Evolutionary conservation across 1,139 yeast species (phyloP).

Genomic region (Dujonia santamariae): DNA sequence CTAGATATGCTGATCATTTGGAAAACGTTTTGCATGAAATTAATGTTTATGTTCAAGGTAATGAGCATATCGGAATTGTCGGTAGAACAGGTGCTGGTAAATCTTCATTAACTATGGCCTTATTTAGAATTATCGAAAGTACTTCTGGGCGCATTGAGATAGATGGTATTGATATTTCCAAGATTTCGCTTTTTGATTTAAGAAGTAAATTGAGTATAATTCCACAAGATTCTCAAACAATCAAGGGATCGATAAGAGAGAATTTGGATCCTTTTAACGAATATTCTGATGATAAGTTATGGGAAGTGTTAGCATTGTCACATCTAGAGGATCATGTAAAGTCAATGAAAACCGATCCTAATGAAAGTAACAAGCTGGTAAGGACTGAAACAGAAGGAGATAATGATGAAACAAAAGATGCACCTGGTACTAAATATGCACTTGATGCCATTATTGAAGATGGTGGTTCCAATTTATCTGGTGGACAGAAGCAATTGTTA

Average conservation of each 20-base stretch:
- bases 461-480: conserved; percentile 35
- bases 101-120: conserved; percentile 26
- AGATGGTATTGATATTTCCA: conserved; percentile 29
- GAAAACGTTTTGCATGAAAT: conserved; percentile 24
- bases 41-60: conserved; percentile 17
- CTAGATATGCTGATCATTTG: conserved; percentile 23
- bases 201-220: conserved; percentile 33
- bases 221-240: conserved; percentile 37
- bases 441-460: conserved; percentile 23
- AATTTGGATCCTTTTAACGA: conserved; percentile 28
- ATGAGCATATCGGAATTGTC: conserved; percentile 28
- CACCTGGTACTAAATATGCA: conserved; percentile 16
- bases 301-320: conserved; percentile 28
- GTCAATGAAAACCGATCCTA: conserved; percentile 28
- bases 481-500: conserved; percentile 36
- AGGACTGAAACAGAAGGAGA: conserved; percentile 9
- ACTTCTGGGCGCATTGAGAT: conserved; percentile 30
- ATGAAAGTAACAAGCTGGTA: conserved; percentile 14
- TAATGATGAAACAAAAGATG: conserved; percentile 14
- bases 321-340: conserved; percentile 30
- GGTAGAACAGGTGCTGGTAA: conserved; percentile 33
- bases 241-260: conserved; percentile 33
- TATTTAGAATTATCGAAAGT: conserved; percentile 29
- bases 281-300: conserved; percentile 27
- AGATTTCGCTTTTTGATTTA: conserved; percentile 31